A percentile compares a stretch with the other conserved stretches of the same genome.
These are phyloP conservation scores for Hysterangium stoloniferum DNA, from an alignment of 768 basidiomycete species.

Conservation along the genomic window DNA sequence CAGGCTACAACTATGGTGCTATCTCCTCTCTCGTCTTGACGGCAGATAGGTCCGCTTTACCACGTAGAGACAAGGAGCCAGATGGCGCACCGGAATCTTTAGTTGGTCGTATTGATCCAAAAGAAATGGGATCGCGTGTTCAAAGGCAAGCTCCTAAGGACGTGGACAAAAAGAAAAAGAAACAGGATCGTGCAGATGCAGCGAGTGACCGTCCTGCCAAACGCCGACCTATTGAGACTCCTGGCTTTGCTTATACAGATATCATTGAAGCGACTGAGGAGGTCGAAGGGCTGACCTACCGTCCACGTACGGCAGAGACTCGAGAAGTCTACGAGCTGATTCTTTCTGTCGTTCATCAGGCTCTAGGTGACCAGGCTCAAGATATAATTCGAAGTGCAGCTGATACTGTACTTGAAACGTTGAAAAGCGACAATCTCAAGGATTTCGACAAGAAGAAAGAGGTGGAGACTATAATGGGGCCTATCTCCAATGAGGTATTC, in stretches of 20 bases:
- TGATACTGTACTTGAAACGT: conserved; percentile 79
- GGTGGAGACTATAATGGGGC: conserved; percentile 66
- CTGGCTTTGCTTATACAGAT: conserved; percentile 76
- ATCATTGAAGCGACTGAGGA: conserved; percentile 93
- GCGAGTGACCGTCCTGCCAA: conserved; percentile 50
- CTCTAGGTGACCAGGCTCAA: conserved; percentile 91
- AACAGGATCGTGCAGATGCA: conserved; percentile 55
- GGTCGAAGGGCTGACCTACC: conserved; percentile 87
- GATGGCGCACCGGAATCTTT: conserved; percentile 94
- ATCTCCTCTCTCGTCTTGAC: conserved; percentile 93
- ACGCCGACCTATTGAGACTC: conserved; percentile 48
- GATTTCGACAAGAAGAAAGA: conserved; percentile 98
- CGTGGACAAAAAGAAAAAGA: conserved; percentile 90
- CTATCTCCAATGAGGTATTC: conserved; percentile 66
- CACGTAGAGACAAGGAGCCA: conserved; percentile 89
- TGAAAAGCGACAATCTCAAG: conserved; percentile 85
- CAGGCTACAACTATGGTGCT: conserved; percentile 92
- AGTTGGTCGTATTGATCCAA: conserved; percentile 80
- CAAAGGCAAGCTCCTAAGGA: conserved; percentile 78
- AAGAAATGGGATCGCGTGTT: conserved; percentile 91
- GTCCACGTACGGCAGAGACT: conserved; percentile 90
- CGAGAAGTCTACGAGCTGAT: conserved; percentile 92
- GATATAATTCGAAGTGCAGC: conserved; percentile 94
- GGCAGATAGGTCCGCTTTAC: conserved; percentile 75
- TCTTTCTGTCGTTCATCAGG: conserved; percentile 69